Evolutionary conservation across 1,284 basidiomycete genomes (phyloP), one percentile per base, ranked within the genome.

Genomic region (Microbotryum saponariae): DNA sequence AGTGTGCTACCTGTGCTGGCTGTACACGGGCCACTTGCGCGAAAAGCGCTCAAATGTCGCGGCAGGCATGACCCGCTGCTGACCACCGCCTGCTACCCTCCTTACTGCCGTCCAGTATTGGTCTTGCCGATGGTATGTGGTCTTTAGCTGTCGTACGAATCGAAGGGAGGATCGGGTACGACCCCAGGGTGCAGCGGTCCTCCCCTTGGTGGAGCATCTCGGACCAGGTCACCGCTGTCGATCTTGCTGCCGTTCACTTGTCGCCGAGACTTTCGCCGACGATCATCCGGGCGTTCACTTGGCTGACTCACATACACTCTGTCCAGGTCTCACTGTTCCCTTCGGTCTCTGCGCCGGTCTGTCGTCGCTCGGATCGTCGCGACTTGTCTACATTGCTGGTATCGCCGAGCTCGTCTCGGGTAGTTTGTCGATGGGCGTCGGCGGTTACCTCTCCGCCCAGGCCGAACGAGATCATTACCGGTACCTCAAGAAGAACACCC

Each of bases 361-460:
- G 37, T 97, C 52, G 81, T 96, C 54, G 89, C 91, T 70, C 91
- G 93, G 53, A 78, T 96, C 55, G 89, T 93, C 31, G 90, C 97
- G 75, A 53, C 73, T 73, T 23, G 70, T 73, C 12, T 58, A 61
- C 58, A 65, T 70, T 45, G 70, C 62, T 10, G 70, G 66, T 2
- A 62, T 72, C 21, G 66, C 70, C 16, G 67, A 73, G 60, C 85
- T 96, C 67, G 89, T 92, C 62, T 90, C 91, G 3, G 92, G 93
- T n/a, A 89, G 91, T 10, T 90, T 97, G 65, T 79, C 78, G 20
- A 98, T 97, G 94, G 93, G 93, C 63, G 88, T 97, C 54, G 94
- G 94, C 60, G 94, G 94, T 27, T 97, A 94, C 81, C 85, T 98
- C 59, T 91, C 91, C 2, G 91, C 93, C 0, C 91, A 97, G 76